These are phyloP conservation scores for Metarhizium album DNA, from an alignment of 2,329 filamentous ascomycete genomes.

Conservation along the genomic window DNA sequence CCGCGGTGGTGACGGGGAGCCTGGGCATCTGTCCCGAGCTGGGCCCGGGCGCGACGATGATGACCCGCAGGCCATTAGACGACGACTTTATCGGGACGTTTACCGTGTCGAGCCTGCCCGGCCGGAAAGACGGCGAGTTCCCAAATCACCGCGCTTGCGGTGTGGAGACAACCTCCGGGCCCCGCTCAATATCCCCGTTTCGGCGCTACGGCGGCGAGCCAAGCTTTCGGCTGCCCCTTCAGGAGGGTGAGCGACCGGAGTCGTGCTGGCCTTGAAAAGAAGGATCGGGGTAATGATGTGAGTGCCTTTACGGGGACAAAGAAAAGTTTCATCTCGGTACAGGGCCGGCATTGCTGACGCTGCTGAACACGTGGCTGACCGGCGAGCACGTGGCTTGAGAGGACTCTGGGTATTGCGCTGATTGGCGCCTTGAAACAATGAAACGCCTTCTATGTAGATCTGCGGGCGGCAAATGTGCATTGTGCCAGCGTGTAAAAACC, in stretches of 20 bases:
- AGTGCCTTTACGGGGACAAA: conserved; percentile 21
- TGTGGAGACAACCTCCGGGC: conserved; percentile 43
- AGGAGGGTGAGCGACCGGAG: conserved; percentile 22
- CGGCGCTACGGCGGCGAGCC: conserved; percentile 62
- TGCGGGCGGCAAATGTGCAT: too few species aligned
- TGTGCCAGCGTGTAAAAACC: too few species aligned
- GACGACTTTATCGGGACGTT: conserved; percentile 80
- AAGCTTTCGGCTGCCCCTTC: conserved; percentile 26
- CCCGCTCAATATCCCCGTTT: conserved; percentile 52
- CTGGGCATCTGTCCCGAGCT: conserved; percentile 76
- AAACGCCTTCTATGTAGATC: too few species aligned
- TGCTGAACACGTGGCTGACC: conserved; percentile 39
- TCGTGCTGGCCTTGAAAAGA: conserved; percentile 25
- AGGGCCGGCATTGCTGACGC: conserved; percentile 28
- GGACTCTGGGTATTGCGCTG: conserved; percentile 46
- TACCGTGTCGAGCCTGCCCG: conserved; percentile 58
- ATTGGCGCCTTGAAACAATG: too few species aligned
- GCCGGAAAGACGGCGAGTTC: conserved; percentile 31
- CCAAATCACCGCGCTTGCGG: conserved; percentile 57
- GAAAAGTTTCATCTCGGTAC: conserved; percentile 43
- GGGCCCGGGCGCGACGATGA: conserved; percentile 66
- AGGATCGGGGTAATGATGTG: conserved; percentile 33
- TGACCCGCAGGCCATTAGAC: conserved; percentile 66
- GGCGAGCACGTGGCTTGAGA: conserved; percentile 46
- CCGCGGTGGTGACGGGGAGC: conserved; percentile 59